Conservation (phyloP, 2,329 filamentous ascomycete genomes). For the Monosporascus sp. region DNA sequence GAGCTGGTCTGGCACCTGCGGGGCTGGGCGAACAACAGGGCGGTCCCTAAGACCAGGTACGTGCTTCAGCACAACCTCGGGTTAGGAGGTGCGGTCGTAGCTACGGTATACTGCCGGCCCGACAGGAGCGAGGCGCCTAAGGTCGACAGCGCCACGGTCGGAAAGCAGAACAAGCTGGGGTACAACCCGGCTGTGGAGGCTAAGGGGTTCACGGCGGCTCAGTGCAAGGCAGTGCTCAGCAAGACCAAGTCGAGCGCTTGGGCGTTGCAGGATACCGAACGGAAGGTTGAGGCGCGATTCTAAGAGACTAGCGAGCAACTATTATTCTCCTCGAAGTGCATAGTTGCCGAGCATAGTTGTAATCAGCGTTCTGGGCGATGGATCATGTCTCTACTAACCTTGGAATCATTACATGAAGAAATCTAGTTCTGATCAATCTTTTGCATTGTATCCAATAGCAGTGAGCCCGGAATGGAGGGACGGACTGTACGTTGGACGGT, state of each 20-base stretch:
- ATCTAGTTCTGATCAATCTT: no score
- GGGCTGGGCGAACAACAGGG: constrained; percentile 91
- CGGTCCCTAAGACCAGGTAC: constrained; percentile 60
- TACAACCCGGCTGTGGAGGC: constrained; percentile 92
- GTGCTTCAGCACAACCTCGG: constrained; percentile 92
- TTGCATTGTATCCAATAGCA: no score
- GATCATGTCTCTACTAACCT: no score
- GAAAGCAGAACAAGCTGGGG: constrained; percentile 62
- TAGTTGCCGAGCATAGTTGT: no score
- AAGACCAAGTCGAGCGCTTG: constrained; percentile 60
- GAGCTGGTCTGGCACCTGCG: constrained; percentile 94
- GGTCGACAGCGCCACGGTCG: constrained; percentile 60
- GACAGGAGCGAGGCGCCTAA: constrained; percentile 63
- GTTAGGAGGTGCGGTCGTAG: constrained; percentile 83
- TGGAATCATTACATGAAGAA: no score
- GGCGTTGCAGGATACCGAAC: constrained; percentile 70
- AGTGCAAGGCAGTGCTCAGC: constrained; percentile 68
- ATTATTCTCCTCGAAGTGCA: no score
- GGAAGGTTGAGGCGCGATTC: constrained; percentile 70
- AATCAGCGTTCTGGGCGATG: no score
- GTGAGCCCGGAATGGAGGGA: no score
- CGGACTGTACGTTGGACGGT: no score
- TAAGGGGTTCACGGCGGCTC: constrained; percentile 76
- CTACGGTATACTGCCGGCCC: constrained; percentile 80
- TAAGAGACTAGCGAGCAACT: constrained; percentile 21